Percentiles rank a stretch among this genome's conserved stretches.
phyloP scores from a whole-genome alignment of 495 filamentous ascomycete genomes.

The Xanthoparmelia taractica region DNA sequence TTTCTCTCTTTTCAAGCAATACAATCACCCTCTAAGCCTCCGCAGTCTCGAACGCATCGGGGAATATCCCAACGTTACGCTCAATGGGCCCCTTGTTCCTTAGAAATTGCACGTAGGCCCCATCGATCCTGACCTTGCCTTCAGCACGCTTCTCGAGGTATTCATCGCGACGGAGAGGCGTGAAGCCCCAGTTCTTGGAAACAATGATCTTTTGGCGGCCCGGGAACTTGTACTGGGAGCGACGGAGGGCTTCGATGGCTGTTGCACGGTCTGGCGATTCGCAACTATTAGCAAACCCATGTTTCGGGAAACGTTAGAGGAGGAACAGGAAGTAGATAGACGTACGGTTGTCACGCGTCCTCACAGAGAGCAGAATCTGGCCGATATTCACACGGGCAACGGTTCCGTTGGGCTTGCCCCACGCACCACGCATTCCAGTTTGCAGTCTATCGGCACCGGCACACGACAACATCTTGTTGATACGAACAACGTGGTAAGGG shows the following conservation, averaged over 20 bases:
- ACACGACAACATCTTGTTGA: conserved; percentile 99
- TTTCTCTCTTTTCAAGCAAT: conserved; percentile 12
- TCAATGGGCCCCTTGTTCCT: conserved; percentile 77
- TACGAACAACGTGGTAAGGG: conserved; percentile 98
- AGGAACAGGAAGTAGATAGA: conserved; percentile 16
- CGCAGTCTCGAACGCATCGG: conserved; percentile 69
- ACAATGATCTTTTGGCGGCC: conserved; percentile 99
- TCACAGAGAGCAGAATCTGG: conserved; percentile 93
- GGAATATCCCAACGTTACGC: conserved; percentile 87
- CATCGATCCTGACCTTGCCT: conserved; percentile 86
- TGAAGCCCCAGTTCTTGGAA: conserved; percentile 99
- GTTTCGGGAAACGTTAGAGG: background rate
- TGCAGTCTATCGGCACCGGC: conserved; percentile 99
- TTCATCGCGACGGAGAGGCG: conserved; percentile 90
- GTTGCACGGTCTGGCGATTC: conserved; percentile 61
- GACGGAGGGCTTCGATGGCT: conserved; percentile 96
- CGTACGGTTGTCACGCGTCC: conserved; percentile 82
- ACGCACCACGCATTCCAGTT: conserved; percentile 99
- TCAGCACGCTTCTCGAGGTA: conserved; percentile 86
- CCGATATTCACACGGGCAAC: conserved; percentile 99
- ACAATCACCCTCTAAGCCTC: conserved; percentile 27
- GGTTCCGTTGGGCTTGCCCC: conserved; percentile 95
- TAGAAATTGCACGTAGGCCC: conserved; percentile 98
- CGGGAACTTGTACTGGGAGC: conserved; percentile 99
- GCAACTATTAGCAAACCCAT: background rate